A percentile compares a stretch with the other conserved stretches of the same genome.
Conservation (phyloP, 108 stramenopile species). For the Pseudonitzschia delicatissima region DNA sequence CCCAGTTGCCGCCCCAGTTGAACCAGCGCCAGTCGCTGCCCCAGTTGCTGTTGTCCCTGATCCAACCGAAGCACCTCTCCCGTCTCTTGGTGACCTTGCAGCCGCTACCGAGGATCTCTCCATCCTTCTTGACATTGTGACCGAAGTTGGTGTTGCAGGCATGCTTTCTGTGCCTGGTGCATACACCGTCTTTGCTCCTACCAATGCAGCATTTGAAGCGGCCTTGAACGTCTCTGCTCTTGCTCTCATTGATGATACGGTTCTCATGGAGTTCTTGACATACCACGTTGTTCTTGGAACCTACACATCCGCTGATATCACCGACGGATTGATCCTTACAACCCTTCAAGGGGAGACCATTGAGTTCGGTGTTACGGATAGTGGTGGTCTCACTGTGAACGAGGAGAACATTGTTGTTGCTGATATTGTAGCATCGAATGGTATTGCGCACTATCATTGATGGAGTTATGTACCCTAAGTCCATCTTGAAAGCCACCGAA, state of each 20-base stretch:
- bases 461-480: constrained; percentile 32
- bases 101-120: not conserved
- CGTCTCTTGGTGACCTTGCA: constrained; percentile 1
- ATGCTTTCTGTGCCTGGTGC: constrained; percentile 30
- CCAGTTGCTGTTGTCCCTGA: not conserved
- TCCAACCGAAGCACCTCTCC: not conserved
- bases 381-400: constrained; percentile 20
- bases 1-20: not conserved
- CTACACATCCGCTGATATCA: not conserved
- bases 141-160: constrained; percentile 15
- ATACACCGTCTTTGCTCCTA: constrained; percentile 46
- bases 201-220: constrained; percentile 42
- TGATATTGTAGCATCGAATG: constrained; percentile 43
- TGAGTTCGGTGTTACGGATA: constrained; percentile 17
- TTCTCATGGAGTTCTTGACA: constrained; percentile 18
- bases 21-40: not conserved
- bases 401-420: constrained; percentile 27
- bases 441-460: constrained; percentile 48
- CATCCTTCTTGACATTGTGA: not conserved
- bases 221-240: not conserved
- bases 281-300: constrained; percentile 39
- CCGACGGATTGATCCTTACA: constrained; percentile 6
- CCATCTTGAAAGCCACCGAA: not conserved
- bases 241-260: not conserved
- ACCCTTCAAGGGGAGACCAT: constrained; percentile 13